Conservation (phyloP, 2,329 filamentous ascomycete genomes). For the Ascochyta koolunga region DNA sequence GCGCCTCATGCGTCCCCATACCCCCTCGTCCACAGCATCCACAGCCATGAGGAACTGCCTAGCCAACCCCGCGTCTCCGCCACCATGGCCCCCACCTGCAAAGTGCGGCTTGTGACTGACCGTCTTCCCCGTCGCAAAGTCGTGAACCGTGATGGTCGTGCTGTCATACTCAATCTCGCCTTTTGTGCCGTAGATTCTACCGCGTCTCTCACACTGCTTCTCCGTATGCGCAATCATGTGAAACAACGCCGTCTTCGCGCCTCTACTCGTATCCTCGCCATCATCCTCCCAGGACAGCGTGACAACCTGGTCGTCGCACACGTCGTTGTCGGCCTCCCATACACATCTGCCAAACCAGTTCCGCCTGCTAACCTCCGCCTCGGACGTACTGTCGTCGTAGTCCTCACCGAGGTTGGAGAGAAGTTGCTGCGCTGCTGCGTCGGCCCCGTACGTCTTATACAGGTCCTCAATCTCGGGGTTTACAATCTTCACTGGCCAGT, state of each 20-base stretch:
- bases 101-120: conserved; percentile 65
- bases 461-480: conserved; percentile 89
- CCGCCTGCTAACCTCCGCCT: conserved; percentile 55
- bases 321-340: conserved; percentile 90
- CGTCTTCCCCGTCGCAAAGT: conserved; percentile 67
- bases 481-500: conserved; percentile 90
- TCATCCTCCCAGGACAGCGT: conserved; percentile 87
- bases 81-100: conserved; percentile 71
- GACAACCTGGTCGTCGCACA: conserved; percentile 90
- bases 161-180: conserved; percentile 91
- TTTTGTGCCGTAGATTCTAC: conserved; percentile 81
- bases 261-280: conserved; percentile 52
- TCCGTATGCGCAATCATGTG: conserved; percentile 95
- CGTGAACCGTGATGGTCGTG: conserved; percentile 73
- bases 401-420: conserved; percentile 59
- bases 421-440: conserved; percentile 60
- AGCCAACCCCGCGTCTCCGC: conserved; percentile 80
- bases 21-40: conserved; percentile 74
- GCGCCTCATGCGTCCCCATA: conserved; percentile 71
- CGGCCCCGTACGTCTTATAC: conserved; percentile 52
- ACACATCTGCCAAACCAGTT: conserved; percentile 93
- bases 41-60: conserved; percentile 84
- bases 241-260: conserved; percentile 83
- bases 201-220: conserved; percentile 84
- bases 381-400: conserved; percentile 54